Conservation (phyloP, 2,329 filamentous ascomycete species). For the Fusarium buharicum region DNA sequence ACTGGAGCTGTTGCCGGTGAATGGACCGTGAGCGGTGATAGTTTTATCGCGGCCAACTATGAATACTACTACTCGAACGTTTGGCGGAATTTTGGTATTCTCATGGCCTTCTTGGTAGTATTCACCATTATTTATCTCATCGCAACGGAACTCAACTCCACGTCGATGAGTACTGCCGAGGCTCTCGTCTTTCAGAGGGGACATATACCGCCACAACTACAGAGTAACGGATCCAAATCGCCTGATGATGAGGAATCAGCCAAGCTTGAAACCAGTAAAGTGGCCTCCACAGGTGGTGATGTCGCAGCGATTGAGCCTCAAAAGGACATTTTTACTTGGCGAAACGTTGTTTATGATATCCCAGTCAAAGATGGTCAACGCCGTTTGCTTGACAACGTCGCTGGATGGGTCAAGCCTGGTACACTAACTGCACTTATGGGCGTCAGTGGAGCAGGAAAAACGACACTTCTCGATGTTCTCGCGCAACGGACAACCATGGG, state of each 20-base stretch:
- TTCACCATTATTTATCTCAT: constrained; percentile 73
- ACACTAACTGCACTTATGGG: constrained; percentile 83
- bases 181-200: constrained; percentile 73
- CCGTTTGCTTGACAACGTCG: constrained; percentile 79
- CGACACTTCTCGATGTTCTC: constrained; percentile 55
- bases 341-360: constrained; percentile 75
- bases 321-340: constrained; percentile 79
- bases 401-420: constrained; percentile 90
- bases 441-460: constrained; percentile 60
- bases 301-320: constrained; percentile 53
- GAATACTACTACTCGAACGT: constrained; percentile 66
- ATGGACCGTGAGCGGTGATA: constrained; percentile 67
- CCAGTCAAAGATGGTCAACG: constrained; percentile 78
- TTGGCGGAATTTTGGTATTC: constrained; percentile 76
- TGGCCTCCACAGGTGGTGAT: constrained; percentile 27
- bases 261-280: constrained; percentile 38
- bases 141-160: constrained; percentile 72
- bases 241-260: constrained; percentile 46
- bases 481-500: constrained; percentile 66
- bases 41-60: constrained; percentile 67
- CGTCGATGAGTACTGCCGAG: constrained; percentile 71
- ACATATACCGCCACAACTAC: constrained; percentile 57
- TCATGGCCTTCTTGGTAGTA: constrained; percentile 71
- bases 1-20: constrained; percentile 66
- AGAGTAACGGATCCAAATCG: constrained; percentile 41